phyloP scores from a whole-genome alignment of 2,329 filamentous ascomycete genomes.

The Neofusicoccum parvum region DNA sequence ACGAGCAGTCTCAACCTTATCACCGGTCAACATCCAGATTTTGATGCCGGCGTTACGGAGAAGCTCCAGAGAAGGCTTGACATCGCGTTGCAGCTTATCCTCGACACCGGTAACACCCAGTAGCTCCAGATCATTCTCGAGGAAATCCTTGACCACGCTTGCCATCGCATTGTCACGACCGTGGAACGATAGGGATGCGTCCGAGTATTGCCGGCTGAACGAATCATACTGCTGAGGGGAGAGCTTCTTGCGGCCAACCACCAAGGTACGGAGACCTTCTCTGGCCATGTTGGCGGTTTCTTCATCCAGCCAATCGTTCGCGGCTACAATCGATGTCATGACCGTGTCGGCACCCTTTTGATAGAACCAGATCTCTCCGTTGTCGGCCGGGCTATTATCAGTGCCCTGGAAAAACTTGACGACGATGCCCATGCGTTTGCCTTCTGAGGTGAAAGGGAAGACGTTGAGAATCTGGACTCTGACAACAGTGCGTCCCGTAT shows the following conservation, averaged over 20 bases:
- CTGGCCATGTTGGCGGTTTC: constrained; percentile 99
- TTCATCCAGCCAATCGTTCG: constrained; percentile 98
- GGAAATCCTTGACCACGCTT: constrained; percentile 73
- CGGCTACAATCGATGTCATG: constrained; percentile 92
- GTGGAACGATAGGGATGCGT: constrained; percentile 78
- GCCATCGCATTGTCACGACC: constrained; percentile 82
- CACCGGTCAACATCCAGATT: constrained; percentile 99
- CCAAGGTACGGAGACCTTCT: constrained; percentile 89
- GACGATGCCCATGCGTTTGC: constrained; percentile 97
- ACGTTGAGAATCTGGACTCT: constrained; percentile 88
- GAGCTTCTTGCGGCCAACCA: constrained; percentile 88
- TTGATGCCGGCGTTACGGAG: constrained; percentile 97
- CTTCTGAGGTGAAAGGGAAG: constrained; percentile 96
- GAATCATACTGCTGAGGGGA: constrained; percentile 77
- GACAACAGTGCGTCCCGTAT: constrained; percentile 73
- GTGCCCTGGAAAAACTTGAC: constrained; percentile 70
- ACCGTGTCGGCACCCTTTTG: constrained; percentile 98
- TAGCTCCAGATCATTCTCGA: constrained; percentile 87
- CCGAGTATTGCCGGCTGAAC: constrained; percentile 73
- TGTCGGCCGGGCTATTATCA: constrained; percentile 46
- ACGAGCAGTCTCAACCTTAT: constrained; percentile 96
- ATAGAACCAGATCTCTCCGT: constrained; percentile 94
- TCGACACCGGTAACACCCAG: constrained; percentile 98
- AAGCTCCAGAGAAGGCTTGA: constrained; percentile 92
- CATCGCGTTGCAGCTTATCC: constrained; percentile 92